phyloP scores from a whole-genome alignment of 805 yeast genomes.

The Pichia rugopelliculosa region DNA sequence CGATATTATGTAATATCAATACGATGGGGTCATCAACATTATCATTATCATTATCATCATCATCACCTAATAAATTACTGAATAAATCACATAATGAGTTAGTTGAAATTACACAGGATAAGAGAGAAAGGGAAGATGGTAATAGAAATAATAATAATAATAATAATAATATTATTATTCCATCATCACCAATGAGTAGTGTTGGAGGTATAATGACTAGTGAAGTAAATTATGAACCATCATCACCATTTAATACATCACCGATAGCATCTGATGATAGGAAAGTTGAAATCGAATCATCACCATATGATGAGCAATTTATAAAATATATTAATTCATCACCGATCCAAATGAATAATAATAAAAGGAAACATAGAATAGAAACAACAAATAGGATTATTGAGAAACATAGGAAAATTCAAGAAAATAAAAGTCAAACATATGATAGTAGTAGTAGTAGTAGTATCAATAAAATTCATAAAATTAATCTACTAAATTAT shows the following conservation, averaged over 20 bases:
- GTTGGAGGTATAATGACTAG: conserved; percentile 2
- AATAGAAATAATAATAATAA: neutral
- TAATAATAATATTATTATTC: neutral
- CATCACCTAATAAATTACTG: neutral
- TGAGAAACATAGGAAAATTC: neutral
- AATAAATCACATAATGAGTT: conserved; percentile 19
- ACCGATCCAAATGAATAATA: neutral
- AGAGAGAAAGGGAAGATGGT: neutral
- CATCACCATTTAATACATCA: conserved; percentile 26
- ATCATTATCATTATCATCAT: neutral
- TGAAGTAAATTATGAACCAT: conserved; percentile 4
- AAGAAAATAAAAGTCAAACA: neutral
- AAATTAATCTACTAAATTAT: neutral
- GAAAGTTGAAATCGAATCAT: too few relatives aligned
- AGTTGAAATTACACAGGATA: conserved; percentile 14
- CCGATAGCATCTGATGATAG: conserved; percentile 17
- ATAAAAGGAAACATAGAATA: neutral
- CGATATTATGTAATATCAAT: neutral
- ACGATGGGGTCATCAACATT: too few relatives aligned
- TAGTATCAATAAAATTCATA: neutral
- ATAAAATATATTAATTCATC: conserved; percentile 11
- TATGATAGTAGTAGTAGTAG: too few relatives aligned
- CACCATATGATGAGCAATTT: conserved; percentile 9
- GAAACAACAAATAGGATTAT: too few relatives aligned
- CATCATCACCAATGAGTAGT: conserved; percentile 8